Percentiles rank a stretch among this genome's conserved stretches.
phyloP scores from a whole-genome alignment of 2,329 filamentous ascomycete genomes.

The Periconia sp. region DNA sequence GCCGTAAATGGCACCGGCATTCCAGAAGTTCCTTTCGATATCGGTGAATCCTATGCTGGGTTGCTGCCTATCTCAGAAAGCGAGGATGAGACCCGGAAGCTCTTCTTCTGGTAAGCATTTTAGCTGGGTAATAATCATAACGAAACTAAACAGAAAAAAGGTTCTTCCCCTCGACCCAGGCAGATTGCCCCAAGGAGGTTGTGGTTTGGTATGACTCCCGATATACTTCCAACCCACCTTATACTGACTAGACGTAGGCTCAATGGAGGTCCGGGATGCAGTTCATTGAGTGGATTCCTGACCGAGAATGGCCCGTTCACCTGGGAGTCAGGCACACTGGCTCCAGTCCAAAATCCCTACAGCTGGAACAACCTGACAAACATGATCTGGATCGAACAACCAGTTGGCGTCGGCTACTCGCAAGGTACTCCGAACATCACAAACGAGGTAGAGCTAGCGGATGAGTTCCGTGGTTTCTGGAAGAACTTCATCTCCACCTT shows the following conservation, averaged over 20 bases:
- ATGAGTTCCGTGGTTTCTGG: conserved; percentile 58
- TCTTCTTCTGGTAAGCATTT: conserved; percentile 61
- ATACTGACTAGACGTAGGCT: conserved; percentile 28
- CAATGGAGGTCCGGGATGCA: conserved; percentile 49
- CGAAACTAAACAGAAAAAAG: conserved; percentile 36
- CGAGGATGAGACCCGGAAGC: conserved; percentile 56
- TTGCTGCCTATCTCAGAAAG: conserved; percentile 62
- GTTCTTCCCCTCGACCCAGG: conserved; percentile 67
- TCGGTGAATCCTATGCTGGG: conserved; percentile 70
- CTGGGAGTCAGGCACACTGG: conserved; percentile 68
- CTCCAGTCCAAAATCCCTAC: conserved; percentile 70
- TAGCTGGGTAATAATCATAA: too few relatives aligned
- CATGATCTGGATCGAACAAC: conserved; percentile 55
- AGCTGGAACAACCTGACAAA: conserved; percentile 64
- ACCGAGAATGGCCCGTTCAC: conserved; percentile 74
- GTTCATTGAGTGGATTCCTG: conserved; percentile 70
- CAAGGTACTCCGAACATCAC: conserved; percentile 54
- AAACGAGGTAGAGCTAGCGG: conserved; percentile 54
- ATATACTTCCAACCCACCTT: neutral
- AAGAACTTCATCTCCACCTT: conserved; percentile 64
- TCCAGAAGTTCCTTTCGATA: conserved; percentile 73
- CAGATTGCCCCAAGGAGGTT: conserved; percentile 61
- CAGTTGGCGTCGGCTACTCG: conserved; percentile 54
- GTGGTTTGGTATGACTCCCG: conserved; percentile 57
- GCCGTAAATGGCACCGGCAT: conserved; percentile 68